Percentiles rank a stretch among this genome's conserved stretches.
Evolutionary conservation across 331 rosid genomes (phyloP).

Genomic region (Rosa hybrid): DNA sequence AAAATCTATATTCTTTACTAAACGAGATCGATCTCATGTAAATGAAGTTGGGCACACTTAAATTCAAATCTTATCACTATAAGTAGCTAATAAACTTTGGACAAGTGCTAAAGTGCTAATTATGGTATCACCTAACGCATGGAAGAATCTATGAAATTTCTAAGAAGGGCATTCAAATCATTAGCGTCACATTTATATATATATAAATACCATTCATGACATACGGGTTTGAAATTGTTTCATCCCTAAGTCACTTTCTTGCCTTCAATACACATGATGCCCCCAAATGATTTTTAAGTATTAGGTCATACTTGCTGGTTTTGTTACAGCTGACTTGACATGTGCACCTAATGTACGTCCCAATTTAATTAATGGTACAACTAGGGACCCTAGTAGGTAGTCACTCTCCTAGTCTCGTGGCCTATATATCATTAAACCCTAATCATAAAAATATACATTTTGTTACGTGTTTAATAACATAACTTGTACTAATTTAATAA

Average conservation of each 20-base stretch:
- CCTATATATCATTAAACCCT: neutral
- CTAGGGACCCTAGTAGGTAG: neutral
- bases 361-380: neutral
- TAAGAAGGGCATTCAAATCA: neutral
- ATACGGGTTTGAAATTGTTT: neutral
- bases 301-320: neutral
- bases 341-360: neutral
- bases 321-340: neutral
- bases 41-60: no score
- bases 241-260: neutral
- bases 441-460: neutral
- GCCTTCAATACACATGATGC: neutral
- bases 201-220: neutral
- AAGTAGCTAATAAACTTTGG: neutral
- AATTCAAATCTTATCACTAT: neutral
- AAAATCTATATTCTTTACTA: no score
- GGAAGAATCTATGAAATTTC: neutral
- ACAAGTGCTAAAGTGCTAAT: neutral
- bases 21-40: neutral
- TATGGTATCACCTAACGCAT: neutral
- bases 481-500: neutral
- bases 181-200: neutral
- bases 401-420: neutral
- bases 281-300: neutral
- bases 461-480: neutral